phyloP scores from a whole-genome alignment of 148 eudicot species.

The Simmondsia chinensis region DNA sequence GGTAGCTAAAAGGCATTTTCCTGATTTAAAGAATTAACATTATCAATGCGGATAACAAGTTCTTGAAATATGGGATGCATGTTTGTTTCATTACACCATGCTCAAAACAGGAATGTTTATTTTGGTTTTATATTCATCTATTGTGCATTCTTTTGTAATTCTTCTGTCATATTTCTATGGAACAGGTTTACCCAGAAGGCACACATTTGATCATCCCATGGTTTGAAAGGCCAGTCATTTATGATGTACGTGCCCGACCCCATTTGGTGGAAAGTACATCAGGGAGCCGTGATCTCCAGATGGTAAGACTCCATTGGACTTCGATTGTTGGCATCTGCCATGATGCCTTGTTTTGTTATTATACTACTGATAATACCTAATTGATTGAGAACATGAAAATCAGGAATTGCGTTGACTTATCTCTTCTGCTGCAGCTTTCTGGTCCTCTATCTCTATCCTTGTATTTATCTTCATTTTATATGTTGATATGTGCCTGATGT shows the following conservation, averaged over 20 bases:
- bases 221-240: constrained; percentile 70
- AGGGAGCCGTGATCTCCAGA: constrained; percentile 85
- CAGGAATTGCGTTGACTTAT: no score
- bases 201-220: constrained; percentile 71
- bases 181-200: constrained; percentile 79
- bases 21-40: no score
- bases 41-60: no score
- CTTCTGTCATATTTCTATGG: background rate
- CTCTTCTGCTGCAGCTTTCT: no score
- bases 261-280: constrained; percentile 70
- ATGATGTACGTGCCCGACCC: constrained; percentile 82
- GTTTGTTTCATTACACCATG: no score
- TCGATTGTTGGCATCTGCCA: background rate
- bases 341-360: background rate
- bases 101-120: background rate
- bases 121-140: no score
- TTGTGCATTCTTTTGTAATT: background rate
- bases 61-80: no score
- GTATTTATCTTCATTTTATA: no score
- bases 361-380: background rate
- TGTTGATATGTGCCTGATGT: no score
- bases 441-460: no score
- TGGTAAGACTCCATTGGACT: constrained; percentile 31
- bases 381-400: no score
- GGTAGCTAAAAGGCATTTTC: no score